Conservation (phyloP, 805 yeast genomes). For the Spathaspora hagerdaliae region DNA sequence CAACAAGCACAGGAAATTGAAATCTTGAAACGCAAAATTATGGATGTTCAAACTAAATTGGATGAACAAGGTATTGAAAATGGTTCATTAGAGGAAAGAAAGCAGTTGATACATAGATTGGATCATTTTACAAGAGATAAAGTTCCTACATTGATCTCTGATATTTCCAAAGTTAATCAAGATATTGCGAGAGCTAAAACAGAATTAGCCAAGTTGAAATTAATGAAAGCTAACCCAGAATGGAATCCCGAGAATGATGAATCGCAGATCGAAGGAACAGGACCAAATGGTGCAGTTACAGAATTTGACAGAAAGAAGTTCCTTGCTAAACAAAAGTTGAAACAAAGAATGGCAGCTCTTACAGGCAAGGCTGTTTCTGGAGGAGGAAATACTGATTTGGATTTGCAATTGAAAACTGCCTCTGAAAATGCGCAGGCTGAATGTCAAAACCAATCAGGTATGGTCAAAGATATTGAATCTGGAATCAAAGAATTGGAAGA, state of each 20-base stretch:
- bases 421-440: slow-evolving; percentile 49
- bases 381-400: slow-evolving; percentile 51
- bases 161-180: slow-evolving; percentile 60
- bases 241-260: slow-evolving; percentile 39
- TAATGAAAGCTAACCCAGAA: slow-evolving; percentile 63
- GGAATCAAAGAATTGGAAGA: slow-evolving; percentile 64
- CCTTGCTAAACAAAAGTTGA: slow-evolving; percentile 69
- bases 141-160: slow-evolving; percentile 67
- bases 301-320: slow-evolving; percentile 80
- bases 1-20: slow-evolving; percentile 50
- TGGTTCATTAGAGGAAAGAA: slow-evolving; percentile 43
- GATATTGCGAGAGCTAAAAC: slow-evolving; percentile 65
- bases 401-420: slow-evolving; percentile 49
- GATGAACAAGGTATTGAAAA: slow-evolving; percentile 20
- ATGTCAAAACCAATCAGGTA: slow-evolving; percentile 50
- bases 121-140: slow-evolving; percentile 57
- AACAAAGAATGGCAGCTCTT: slow-evolving; percentile 87
- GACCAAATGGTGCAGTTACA: slow-evolving; percentile 82
- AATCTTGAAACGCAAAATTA: slow-evolving; percentile 58
- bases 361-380: slow-evolving; percentile 56
- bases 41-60: slow-evolving; percentile 38
- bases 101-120: slow-evolving; percentile 53
- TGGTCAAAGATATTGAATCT: slow-evolving; percentile 66
- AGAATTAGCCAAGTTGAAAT: slow-evolving; percentile 53
- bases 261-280: slow-evolving; percentile 63